Conservation (phyloP, 2,329 filamentous ascomycete genomes). For the Sporothrix globosa region DNA sequence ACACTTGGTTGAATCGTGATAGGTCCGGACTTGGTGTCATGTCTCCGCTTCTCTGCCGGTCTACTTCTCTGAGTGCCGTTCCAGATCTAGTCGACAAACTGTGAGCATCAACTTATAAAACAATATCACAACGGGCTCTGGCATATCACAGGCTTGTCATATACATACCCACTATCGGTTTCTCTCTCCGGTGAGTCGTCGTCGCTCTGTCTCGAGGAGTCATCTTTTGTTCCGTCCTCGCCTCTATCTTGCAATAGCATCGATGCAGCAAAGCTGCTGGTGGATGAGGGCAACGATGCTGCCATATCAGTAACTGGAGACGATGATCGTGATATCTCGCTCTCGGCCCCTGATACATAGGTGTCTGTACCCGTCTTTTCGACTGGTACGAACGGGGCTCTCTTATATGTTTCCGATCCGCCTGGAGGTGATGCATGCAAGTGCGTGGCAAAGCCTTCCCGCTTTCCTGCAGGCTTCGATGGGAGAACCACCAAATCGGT, state of each 20-base stretch:
- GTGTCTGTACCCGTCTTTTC: slow-evolving; percentile 17
- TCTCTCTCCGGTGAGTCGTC: neutral
- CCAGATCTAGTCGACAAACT: neutral
- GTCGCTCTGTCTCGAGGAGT: slow-evolving; percentile 24
- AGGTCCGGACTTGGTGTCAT: slow-evolving; percentile 18
- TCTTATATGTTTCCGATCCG: neutral
- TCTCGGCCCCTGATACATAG: slow-evolving; percentile 21
- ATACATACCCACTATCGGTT: slow-evolving; percentile 35
- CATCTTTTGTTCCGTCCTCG: slow-evolving; percentile 21
- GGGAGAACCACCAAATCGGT: slow-evolving; percentile 11
- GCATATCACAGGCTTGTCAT: neutral
- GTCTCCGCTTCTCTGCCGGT: neutral
- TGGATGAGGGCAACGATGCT: slow-evolving; percentile 32
- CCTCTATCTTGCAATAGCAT: slow-evolving; percentile 5
- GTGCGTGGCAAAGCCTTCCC: neutral
- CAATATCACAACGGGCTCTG: neutral
- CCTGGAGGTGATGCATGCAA: neutral
- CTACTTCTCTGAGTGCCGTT: neutral
- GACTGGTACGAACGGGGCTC: neutral
- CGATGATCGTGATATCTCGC: slow-evolving; percentile 35
- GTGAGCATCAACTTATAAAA: slow-evolving; percentile 2
- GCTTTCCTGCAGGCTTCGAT: neutral
- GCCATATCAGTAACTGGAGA: slow-evolving; percentile 35
- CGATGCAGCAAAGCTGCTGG: slow-evolving; percentile 33
- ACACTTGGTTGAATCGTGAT: slow-evolving; percentile 26